Conservation (phyloP, 1,139 yeast genomes). For the Saccharomycopsis hybrid region DNA sequence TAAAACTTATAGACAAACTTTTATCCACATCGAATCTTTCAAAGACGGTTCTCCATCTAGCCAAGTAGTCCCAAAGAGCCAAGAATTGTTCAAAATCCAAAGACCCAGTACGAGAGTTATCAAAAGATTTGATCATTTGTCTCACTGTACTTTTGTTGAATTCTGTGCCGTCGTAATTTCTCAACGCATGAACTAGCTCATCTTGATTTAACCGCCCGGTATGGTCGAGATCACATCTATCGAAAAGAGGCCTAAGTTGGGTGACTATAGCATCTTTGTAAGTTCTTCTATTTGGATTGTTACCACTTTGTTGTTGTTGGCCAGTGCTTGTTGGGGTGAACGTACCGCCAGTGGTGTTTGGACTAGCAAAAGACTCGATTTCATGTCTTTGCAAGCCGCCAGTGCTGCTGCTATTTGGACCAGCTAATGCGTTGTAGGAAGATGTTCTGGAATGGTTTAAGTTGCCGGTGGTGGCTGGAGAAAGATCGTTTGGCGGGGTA, state of each 20-base stretch:
- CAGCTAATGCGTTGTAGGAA: neutral
- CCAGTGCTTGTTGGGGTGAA: no score
- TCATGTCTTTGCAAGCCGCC: no score
- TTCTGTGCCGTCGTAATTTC: constrained; percentile 42
- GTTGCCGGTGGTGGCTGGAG: neutral
- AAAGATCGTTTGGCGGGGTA: neutral
- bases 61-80: constrained; percentile 43
- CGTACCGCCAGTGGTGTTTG: no score
- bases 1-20: constrained; percentile 45
- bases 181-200: constrained; percentile 39
- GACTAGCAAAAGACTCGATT: no score
- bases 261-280: neutral
- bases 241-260: constrained; percentile 28
- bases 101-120: constrained; percentile 22
- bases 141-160: constrained; percentile 41
- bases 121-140: constrained; percentile 40
- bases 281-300: neutral
- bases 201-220: constrained; percentile 38
- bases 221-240: constrained; percentile 37
- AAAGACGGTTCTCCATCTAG: constrained; percentile 43
- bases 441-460: neutral
- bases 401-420: neutral
- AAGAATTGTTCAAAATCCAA: constrained; percentile 43
- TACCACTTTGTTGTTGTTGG: neutral
- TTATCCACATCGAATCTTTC: constrained; percentile 40